Base-by-base conservation (phyloP, 306 rosid species). In the Albizia julibrissin region DNA sequence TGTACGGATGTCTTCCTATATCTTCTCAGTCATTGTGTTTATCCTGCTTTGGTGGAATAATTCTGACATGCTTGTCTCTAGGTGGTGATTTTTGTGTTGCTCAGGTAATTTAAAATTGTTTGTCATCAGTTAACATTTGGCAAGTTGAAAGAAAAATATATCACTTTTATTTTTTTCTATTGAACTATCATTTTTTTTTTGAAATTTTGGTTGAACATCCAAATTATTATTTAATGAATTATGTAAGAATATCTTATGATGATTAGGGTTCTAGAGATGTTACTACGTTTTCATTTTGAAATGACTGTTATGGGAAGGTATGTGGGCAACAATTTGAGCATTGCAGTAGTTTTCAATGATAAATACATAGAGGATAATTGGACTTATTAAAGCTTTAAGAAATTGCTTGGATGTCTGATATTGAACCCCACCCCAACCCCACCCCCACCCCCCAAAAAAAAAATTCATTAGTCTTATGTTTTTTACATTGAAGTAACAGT, bases 401-500 rank as follows among this genome's bases (percentile, higher is more conserved):
- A 58, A 24, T 18, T 72, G 12, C 65, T 44, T 31, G 13, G 50
- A 21, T 50, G 26, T 44, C 14, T 43, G 39, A 61, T 76, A 42
- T 42, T 81, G 42, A 43, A 50, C 21, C 37, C 16, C 22, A 29
- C 54, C 56, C 75, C 15, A 26, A 31, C 44, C 68, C 31, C 26
- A 47, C 42, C 54, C 56, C 75, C 15, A 26, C 43, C 44, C 68
- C 31, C 26, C 49, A 34, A 0, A 5, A 34, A 34, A 34, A 34
- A 43, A 3, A 4, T 10, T 26, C n/a, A 6, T 65, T 33, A 29
- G 22, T 68, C 37, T 10, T 42, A 12, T 6, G 31, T 62, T 61
- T 44, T 33, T 79, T 6, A 26, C 62, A 13, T 59, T 24, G 46
- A 78, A 76, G 61, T 79, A 49, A 42, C 64, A 56, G 40, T 37